These are phyloP conservation scores for Agastache rugosa DNA, from an alignment of 257 asterid species.

Conservation along the genomic window DNA sequence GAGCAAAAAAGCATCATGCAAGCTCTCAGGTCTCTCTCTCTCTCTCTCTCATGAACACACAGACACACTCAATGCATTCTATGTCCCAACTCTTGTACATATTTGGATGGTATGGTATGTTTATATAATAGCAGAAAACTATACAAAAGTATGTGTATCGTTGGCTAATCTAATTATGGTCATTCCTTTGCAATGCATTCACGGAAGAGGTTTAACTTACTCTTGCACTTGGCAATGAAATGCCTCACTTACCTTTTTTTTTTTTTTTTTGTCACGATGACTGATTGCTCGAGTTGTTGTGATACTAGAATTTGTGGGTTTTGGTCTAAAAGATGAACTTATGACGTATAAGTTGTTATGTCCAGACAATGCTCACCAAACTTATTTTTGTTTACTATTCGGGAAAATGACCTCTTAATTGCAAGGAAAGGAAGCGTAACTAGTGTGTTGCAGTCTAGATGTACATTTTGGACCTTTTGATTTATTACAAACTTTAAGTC, in stretches of 20 bases:
- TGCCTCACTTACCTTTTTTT: constrained; percentile 18
- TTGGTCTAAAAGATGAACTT: constrained; percentile 7
- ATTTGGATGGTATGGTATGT: constrained; percentile 1
- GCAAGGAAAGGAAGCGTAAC: neutral
- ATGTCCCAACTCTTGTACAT: constrained; percentile 13
- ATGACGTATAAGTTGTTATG: constrained; percentile 16
- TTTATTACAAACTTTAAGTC: neutral
- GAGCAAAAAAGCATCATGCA: constrained; percentile 97
- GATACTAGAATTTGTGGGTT: constrained; percentile 23
- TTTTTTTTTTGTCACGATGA: constrained; percentile 16
- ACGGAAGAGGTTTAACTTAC: neutral
- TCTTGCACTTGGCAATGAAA: neutral
- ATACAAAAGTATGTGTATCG: neutral
- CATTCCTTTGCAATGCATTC: neutral
- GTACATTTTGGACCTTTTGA: neutral
- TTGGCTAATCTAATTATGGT: neutral
- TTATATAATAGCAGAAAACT: constrained; percentile 9
- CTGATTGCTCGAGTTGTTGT: neutral
- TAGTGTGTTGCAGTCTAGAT: constrained; percentile 2
- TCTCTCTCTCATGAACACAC: constrained; percentile 33
- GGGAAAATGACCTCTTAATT: neutral
- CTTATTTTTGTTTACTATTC: neutral
- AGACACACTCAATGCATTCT: neutral
- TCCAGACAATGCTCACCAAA: neutral
- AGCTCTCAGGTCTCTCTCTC: constrained; percentile 71